Evolutionary conservation across 2,329 filamentous ascomycete species (phyloP), one percentile per base, ranked within the genome.

Genomic region (Canariomyces notabilis): DNA sequence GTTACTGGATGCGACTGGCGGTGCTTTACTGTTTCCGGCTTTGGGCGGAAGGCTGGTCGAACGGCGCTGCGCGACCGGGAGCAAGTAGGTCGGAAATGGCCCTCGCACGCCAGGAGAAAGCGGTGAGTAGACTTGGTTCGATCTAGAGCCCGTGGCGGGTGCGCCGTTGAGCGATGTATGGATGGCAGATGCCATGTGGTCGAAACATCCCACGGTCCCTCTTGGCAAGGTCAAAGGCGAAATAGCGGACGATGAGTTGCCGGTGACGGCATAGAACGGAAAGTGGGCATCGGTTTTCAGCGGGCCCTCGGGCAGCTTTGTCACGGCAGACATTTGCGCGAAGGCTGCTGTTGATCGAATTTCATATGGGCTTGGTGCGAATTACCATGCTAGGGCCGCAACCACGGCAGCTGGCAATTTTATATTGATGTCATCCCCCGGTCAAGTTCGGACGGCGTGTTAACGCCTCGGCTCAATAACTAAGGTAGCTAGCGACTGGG

Each of bases 161-260:
- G 37, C 53, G 21, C 18, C 45, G 50, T 41, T 56, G 52, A 46
- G 49, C 40, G 31, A 56, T 40, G 40, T 48, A 39, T 40, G 60
- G 48, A 22, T 55, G 54, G 50, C 42, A 38, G 57, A 43, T 6
- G 52, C 50, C 49, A 32, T 52, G 31, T 61, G 58, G 50, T 71
- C 66, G 49, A 71, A 67, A 55, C 67, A 70, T 32, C 67, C 64
- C 31, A 61, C 59, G 42, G 62, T 50, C 18, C 64, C 61, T 15
- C 60, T 62, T 12, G 67, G 62, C 45, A 71, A 59, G 26, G 66
- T 60, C 49, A 71, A 55, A 29, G 70, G 67, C 23, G 68, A 71
- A 48, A 70, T 65, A 49, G 68, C 56, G 15, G 67, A 66, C 22
- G 62, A 53, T 35, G 62, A 54, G 29, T 62, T 60, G 49, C 56